Base-by-base conservation (phyloP, 2,329 filamentous ascomycete species). In the Dactylellina leptospora region DNA sequence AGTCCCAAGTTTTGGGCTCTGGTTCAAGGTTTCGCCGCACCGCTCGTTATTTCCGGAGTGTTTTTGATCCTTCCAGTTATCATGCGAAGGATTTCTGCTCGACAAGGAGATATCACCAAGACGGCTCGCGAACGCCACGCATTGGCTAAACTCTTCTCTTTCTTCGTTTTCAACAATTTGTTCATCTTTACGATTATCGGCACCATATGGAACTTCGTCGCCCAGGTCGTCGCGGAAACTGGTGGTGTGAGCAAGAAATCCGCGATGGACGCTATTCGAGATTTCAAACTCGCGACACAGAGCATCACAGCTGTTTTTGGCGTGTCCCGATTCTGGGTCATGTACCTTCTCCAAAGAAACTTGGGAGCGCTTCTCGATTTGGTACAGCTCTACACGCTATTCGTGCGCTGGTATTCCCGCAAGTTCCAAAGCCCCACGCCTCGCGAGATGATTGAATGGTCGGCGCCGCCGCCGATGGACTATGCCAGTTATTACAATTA, bases 401-500 rank as follows among this genome's bases (percentile, higher is more conserved):
- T 90, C n/a, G 90, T 89, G 84, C 89, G 91, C 73, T 96, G 92
- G 78, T 90, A 95, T 79, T 86, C 89, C 73, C 89, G 92, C 78
- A 93, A 89, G 61, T 95, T 97, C 77, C 85, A 91, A 23, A 89
- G 87, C 73, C 93, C 93, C 2, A 97, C 95, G 1, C 95, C 95
- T 3, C 86, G 95, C 75, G 90, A 96, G 79, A 83, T 95, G 75
- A 97, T 97, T 75, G 91, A 96, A 79, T 86, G 95, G 78, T 96
- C 93, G 0, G 95, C 95, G 2, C 95, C 95, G 0, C 93, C 91
- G 1, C 84, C 91, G 0, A 97, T 99, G 79, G 93, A 97, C 76
- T 97, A 97, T 78, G 92, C 95, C 68, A 92, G 87, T 76, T 97
- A 97, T 81, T 99, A 97, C 85, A 97, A 97, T 80, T 97, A 96